A percentile compares a stretch with the other conserved stretches of the same genome.
Conservation (phyloP, 2,329 filamentous ascomycete species). For the Verticillium nubilum region DNA sequence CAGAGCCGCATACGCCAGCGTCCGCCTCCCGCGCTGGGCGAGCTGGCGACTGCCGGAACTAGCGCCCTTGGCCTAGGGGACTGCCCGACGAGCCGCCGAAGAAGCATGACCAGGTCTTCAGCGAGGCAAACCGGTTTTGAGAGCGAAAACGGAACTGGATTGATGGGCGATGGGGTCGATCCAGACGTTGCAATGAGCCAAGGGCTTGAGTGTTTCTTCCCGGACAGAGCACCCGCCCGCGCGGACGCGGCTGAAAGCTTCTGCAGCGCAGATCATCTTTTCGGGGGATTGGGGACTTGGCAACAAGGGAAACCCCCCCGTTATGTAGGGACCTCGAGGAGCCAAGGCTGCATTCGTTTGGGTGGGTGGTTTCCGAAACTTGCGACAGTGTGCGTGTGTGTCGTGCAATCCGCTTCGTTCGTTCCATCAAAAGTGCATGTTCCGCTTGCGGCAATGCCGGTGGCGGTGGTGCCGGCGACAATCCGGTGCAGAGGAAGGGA, state of each 20-base stretch:
- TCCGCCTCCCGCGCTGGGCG: background rate
- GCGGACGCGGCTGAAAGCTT: background rate
- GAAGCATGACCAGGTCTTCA: background rate
- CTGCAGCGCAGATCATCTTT: background rate
- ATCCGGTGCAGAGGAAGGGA: background rate
- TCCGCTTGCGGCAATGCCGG: background rate
- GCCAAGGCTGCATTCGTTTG: constrained; percentile 3
- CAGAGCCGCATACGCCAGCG: background rate
- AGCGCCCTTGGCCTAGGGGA: background rate
- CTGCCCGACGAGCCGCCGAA: background rate
- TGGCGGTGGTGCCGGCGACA: too few species aligned
- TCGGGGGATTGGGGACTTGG: constrained; percentile 1
- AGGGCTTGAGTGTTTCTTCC: background rate
- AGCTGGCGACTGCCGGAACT: background rate
- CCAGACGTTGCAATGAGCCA: background rate
- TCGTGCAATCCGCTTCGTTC: background rate
- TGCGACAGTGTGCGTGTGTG: background rate
- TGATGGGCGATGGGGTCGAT: background rate
- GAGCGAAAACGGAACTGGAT: background rate
- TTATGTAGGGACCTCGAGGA: background rate
- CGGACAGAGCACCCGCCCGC: background rate
- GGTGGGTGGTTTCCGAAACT: background rate
- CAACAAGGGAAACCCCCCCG: background rate
- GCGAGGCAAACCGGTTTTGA: background rate
- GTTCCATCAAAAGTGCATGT: background rate